Evolutionary conservation across 176 grass and related monocot genomes (phyloP), one percentile per base, ranked within the genome.

Genomic region (Cymbopogon citratus): DNA sequence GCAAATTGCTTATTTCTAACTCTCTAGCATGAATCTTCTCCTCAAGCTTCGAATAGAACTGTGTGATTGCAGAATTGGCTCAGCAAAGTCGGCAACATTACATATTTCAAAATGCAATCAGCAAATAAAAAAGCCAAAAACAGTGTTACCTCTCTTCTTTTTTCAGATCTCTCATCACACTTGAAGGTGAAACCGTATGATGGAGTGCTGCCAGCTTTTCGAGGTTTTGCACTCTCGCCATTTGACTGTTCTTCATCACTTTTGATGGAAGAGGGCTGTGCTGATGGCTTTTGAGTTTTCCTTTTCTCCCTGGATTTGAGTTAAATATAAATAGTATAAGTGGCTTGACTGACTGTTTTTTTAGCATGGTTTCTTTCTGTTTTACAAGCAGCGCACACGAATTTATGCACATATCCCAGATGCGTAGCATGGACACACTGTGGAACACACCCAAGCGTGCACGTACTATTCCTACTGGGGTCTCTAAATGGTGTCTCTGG

Each of bases 41-140:
- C 77, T 91, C 82, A 79, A 91, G 89, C 61, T 91, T 91, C 25
- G 89, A 85, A 81, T 91, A 91, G 67, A 88, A 91, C 89, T 91
- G 85, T 67, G 44, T 33, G 28, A 85, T 44, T 75, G 70, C 40
- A 63, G 6, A 61, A 64, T 63, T 78, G 28, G 13, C 66, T 74
- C 78, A 83, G 69, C 7, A 73, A 60, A 78, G 57, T 38, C 61
- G 16, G 3, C 45, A 52, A 74, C 40, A 33, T 44, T 44, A 49
- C 48, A 83, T 81, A 41, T 73, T 77, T 41, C 14, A 41, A 81
- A 61, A 81, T n/a, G 21, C 21, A 66, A 62, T n/a, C 49, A 79
- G 36, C 6, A 57, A 79, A 73, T 29, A n/a, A 43, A 18, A 19
- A 31, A 51, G 71, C 29, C 23, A 15, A 75, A 80, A 6, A 63